Base-by-base conservation (phyloP, 306 rosid genomes). In the Vicia sativa region DNA sequence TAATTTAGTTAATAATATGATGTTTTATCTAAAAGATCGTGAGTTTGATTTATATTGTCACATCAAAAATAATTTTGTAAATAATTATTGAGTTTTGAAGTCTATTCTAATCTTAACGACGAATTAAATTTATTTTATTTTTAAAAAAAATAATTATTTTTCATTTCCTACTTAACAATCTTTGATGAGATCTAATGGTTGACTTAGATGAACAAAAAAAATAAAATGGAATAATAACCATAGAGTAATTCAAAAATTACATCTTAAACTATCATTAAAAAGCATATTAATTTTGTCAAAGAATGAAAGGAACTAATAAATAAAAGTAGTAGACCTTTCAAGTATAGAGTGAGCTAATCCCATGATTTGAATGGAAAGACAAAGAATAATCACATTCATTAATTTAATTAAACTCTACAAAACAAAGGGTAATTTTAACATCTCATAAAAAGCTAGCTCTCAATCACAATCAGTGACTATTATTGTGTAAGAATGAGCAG, bases 391-490 rank as follows among this genome's bases (percentile, higher is more conserved):
- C 62, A 72, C 42, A 55, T 67, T 59, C 65, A 71, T 18, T 70
- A 19, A 69, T 25, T 49, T 46, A 28, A 72, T 19, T 53, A 67
- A 61, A 75, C 25, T 53, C 2, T 44, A 42, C 45, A 46, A 41
- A 54, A 9, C 75, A 62, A 65, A 19, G 57, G 55, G 75, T 11
- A 76, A 74, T 81, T 61, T 76, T 19, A 38, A 72, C 64, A 61
- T 79, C 74, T 21, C 38, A 68, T 38, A 63, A 76, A 73, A 75
- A 38, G 31, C 48, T 18, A 18, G 66, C 78, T 76, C 43, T 71
- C 81, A 73, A 83, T 84, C 90, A 68, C 78, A 73, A 69, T 86
- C 88, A 67, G 68, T 77, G 68, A 82, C 82, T 74, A 82, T 86
- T 78, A 79, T 74, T 68, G 79, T 56, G 73, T 39, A 53, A 79